Percentiles rank a stretch among this genome's conserved stretches.
phyloP scores from a whole-genome alignment of 164 flowering plant genomes.

The Nymphaea thermarum region DNA sequence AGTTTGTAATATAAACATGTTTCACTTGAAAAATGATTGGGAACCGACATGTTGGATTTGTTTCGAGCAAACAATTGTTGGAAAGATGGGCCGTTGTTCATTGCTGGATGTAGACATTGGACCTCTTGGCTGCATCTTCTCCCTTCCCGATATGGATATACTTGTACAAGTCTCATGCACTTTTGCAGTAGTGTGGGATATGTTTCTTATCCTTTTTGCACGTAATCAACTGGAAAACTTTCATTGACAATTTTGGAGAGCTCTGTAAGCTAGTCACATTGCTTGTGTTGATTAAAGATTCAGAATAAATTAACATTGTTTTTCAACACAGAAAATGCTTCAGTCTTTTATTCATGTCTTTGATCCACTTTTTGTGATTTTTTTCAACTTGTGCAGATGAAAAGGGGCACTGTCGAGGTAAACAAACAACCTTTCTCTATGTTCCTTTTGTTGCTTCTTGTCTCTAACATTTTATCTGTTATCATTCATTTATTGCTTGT shows the following conservation, averaged over 20 bases:
- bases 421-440: background rate
- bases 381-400: slow-evolving; percentile 39
- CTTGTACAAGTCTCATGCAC: background rate
- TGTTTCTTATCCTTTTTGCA: background rate
- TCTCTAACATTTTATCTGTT: too few relatives aligned
- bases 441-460: background rate
- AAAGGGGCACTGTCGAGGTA: slow-evolving; percentile 71
- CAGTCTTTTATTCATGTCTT: background rate
- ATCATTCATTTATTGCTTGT: background rate
- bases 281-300: background rate
- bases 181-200: background rate
- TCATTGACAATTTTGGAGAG: background rate
- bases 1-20: too few relatives aligned
- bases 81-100: too few relatives aligned
- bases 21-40: too few relatives aligned
- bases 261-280: background rate
- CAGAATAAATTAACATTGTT: too few relatives aligned
- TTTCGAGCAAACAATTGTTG: too few relatives aligned
- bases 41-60: too few relatives aligned
- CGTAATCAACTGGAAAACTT: background rate
- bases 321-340: background rate
- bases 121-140: too few relatives aligned
- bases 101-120: too few relatives aligned
- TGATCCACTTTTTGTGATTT: background rate
- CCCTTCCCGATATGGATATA: too few relatives aligned